These are phyloP conservation scores for Linaria vulgaris DNA, from an alignment of 257 asterid genomes.

Conservation along the genomic window DNA sequence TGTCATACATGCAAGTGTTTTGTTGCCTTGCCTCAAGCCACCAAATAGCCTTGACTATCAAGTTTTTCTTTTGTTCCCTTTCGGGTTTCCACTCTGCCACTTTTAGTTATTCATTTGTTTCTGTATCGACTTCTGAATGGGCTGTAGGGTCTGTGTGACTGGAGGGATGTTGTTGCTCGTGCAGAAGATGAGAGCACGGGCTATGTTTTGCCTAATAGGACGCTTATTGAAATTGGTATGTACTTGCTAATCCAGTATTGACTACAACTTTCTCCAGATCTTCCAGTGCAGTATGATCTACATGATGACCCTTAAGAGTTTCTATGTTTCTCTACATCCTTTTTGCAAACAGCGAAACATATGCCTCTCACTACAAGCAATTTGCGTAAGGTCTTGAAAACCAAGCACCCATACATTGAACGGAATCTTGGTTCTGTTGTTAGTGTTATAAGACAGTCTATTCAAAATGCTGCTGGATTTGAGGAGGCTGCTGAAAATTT, in stretches of 20 bases:
- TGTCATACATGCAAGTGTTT: conserved; percentile 1
- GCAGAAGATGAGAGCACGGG: conserved; percentile 99
- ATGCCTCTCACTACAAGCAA: conserved; percentile 73
- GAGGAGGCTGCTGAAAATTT: conserved; percentile 66
- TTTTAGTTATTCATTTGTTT: conserved; percentile 9
- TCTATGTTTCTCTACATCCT: conserved; percentile 20
- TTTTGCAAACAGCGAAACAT: conserved; percentile 71
- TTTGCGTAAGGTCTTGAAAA: conserved; percentile 60
- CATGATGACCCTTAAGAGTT: conserved; percentile 14
- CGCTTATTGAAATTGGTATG: conserved; percentile 85
- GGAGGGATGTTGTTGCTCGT: conserved; percentile 97
- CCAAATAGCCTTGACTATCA: background rate
- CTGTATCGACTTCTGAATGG: conserved; percentile 20
- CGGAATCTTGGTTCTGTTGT: conserved; percentile 75
- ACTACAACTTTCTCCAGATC: conserved; percentile 21
- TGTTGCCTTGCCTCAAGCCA: background rate
- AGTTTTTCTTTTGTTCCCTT: background rate
- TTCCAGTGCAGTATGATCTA: conserved; percentile 7
- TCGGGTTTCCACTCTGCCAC: background rate
- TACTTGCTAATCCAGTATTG: conserved; percentile 16
- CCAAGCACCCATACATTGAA: conserved; percentile 80
- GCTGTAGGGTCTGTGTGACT: conserved; percentile 78
- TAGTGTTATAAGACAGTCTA: conserved; percentile 71
- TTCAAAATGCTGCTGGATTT: conserved; percentile 71
- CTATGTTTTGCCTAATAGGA: conserved; percentile 80